phyloP scores from a whole-genome alignment of 495 filamentous ascomycete species.

The Articulospora tetracladia region DNA sequence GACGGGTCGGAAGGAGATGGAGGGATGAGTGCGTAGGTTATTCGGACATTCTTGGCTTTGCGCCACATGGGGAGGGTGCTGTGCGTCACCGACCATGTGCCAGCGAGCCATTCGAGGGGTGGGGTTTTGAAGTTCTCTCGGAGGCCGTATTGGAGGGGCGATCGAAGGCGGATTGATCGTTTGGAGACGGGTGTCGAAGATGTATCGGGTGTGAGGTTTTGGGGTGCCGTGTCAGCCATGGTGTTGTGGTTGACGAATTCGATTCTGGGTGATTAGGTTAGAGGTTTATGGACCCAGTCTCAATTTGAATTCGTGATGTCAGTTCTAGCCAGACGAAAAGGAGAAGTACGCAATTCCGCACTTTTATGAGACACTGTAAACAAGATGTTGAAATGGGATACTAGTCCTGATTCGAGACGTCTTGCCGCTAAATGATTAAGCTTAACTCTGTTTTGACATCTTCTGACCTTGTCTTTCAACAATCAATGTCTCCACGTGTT shows the following conservation, averaged over 20 bases:
- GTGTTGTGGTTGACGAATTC: neutral
- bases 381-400: too few relatives aligned
- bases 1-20: neutral
- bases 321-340: too few relatives aligned
- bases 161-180: neutral
- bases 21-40: slow-evolving; percentile 50
- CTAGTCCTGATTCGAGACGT: too few relatives aligned
- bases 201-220: too few relatives aligned
- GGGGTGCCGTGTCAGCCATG: neutral
- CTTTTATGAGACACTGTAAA: too few relatives aligned
- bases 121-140: neutral
- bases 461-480: too few relatives aligned
- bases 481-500: too few relatives aligned
- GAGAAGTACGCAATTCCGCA: too few relatives aligned
- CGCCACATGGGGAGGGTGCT: slow-evolving; percentile 76
- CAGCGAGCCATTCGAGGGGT: slow-evolving; percentile 44
- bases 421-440: neutral
- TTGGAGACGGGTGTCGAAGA: neutral
- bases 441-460: neutral
- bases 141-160: neutral
- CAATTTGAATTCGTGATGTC: too few relatives aligned
- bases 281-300: too few relatives aligned
- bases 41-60: slow-evolving; percentile 65
- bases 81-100: slow-evolving; percentile 74
- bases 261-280: too few relatives aligned